Conservation (phyloP, 2,329 filamentous ascomycete species). For the Cordyceps javanica region DNA sequence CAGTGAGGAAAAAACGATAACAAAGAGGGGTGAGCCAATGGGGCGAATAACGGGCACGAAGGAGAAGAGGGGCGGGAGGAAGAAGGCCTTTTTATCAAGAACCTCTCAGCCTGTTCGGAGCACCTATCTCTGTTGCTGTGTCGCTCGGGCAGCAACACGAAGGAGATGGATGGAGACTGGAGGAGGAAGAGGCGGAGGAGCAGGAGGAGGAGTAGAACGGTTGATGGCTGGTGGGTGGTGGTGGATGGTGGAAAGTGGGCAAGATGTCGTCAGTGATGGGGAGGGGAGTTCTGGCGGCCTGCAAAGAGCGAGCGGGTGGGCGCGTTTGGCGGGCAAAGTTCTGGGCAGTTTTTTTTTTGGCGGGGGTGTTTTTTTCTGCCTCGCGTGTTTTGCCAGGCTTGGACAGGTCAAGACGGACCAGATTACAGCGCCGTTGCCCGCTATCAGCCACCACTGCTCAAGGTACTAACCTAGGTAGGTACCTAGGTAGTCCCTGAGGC, state of each 20-base stretch:
- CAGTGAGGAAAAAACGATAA: constrained; percentile 1
- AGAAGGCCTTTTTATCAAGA: not conserved
- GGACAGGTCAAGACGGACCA: not conserved
- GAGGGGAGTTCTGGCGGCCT: too few relatives aligned
- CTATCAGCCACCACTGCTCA: too few relatives aligned
- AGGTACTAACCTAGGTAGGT: too few relatives aligned
- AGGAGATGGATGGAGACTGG: constrained; percentile 1
- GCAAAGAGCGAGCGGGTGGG: not conserved
- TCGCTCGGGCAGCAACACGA: constrained; percentile 7
- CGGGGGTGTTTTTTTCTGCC: not conserved
- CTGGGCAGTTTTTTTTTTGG: not conserved
- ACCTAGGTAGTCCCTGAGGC: too few relatives aligned
- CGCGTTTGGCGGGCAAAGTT: not conserved
- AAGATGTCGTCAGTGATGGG: constrained; percentile 33
- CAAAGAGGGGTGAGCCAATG: constrained; percentile 10
- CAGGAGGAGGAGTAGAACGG: not conserved
- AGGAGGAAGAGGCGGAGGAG: constrained; percentile 4
- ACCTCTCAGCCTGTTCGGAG: not conserved
- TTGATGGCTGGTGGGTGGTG: constrained; percentile 3
- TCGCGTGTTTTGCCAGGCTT: not conserved
- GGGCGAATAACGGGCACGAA: not conserved
- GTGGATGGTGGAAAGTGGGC: constrained; percentile 22
- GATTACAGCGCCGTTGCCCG: not conserved
- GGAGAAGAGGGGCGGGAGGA: not conserved
- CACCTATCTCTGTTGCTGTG: not conserved